These are phyloP conservation scores for Talaromyces sp. DNA, from an alignment of 2,329 filamentous ascomycete species.

Conservation along the genomic window DNA sequence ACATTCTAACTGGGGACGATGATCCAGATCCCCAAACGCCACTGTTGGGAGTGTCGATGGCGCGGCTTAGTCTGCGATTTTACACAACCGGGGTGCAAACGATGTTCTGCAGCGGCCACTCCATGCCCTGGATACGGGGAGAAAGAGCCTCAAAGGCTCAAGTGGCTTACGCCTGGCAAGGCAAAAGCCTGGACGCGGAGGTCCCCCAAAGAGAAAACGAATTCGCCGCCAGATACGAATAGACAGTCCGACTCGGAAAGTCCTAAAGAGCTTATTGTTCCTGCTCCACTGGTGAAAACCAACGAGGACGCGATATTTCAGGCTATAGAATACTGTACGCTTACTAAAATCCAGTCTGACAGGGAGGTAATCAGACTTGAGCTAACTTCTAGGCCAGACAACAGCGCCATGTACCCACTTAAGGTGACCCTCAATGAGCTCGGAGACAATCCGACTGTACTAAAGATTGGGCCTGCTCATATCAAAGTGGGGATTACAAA, in stretches of 20 bases:
- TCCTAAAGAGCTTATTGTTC: neutral
- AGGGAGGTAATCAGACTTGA: too few species aligned
- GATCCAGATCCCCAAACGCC: conserved; percentile 15
- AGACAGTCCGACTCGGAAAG: neutral
- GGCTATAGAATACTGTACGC: conserved; percentile 28
- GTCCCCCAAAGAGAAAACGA: neutral
- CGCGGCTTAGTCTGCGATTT: conserved; percentile 39
- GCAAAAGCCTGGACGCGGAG: conserved; percentile 26
- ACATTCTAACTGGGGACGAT: neutral
- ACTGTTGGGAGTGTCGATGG: conserved; percentile 43
- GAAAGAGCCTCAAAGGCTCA: conserved; percentile 28
- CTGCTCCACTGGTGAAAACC: conserved; percentile 2
- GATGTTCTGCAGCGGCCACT: conserved; percentile 28
- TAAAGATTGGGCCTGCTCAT: conserved; percentile 18
- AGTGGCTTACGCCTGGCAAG: conserved; percentile 36
- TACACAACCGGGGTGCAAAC: conserved; percentile 30
- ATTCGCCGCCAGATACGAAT: neutral
- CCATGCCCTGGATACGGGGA: conserved; percentile 38
- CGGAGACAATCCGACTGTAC: conserved; percentile 22
- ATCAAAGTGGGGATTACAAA: conserved; percentile 14
- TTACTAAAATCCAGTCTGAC: too few species aligned
- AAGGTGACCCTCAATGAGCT: conserved; percentile 18
- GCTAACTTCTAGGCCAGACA: conserved; percentile 18
- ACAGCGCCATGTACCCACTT: conserved; percentile 27
- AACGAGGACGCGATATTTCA: conserved; percentile 18